Evolutionary conservation across 306 rosid species (phyloP).

Genomic region (Lagenaria siceraria): DNA sequence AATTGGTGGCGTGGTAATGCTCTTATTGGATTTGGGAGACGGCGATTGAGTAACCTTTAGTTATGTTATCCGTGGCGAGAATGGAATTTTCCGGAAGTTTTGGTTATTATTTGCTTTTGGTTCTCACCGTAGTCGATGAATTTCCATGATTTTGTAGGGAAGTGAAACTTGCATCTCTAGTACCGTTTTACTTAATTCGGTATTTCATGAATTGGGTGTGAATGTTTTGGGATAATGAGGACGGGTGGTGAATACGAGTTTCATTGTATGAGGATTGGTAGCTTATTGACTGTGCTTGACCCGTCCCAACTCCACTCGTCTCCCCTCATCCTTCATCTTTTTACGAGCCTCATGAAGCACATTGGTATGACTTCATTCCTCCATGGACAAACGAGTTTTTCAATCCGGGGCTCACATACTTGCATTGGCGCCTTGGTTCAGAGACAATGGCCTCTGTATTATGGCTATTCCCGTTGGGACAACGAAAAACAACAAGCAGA

Average conservation of each 20-base stretch:
- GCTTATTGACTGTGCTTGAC: not conserved
- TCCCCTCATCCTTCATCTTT: too few species aligned
- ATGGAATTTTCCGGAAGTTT: not conserved
- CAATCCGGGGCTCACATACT: too few species aligned
- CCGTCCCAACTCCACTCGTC: too few species aligned
- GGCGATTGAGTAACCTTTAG: not conserved
- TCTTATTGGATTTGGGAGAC: not conserved
- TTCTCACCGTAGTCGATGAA: not conserved
- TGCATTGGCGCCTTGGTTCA: too few species aligned
- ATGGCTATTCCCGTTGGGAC: too few species aligned
- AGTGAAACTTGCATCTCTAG: not conserved
- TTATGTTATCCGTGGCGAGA: not conserved
- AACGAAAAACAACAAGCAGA: too few species aligned
- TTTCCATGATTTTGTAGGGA: not conserved
- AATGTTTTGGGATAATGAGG: not conserved
- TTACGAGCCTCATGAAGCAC: too few species aligned
- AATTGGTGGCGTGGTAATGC: not conserved
- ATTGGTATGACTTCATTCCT: too few species aligned
- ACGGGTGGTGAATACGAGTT: not conserved
- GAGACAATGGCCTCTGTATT: too few species aligned
- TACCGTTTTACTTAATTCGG: not conserved
- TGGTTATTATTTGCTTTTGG: not conserved
- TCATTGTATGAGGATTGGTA: not conserved
- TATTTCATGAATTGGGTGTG: not conserved
- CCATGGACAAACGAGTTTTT: too few species aligned